Evolutionary conservation across 306 rosid species (phyloP).

Genomic region (Prunus persica): DNA sequence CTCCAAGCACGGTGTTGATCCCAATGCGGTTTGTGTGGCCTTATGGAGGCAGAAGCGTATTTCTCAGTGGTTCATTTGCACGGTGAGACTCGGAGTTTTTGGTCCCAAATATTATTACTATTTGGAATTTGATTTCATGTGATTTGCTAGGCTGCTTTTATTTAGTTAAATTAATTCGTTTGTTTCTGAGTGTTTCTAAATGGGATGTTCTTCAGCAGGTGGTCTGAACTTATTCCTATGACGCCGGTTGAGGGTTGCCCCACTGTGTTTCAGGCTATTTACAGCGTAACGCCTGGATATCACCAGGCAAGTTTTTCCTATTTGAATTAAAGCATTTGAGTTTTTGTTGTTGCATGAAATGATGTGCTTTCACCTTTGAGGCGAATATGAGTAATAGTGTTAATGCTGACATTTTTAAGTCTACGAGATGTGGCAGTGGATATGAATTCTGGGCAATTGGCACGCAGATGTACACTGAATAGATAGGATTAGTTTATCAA

Average conservation of each 20-base stretch:
- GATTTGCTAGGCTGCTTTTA: slow-evolving; percentile 1
- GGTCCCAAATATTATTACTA: background rate
- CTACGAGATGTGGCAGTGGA: background rate
- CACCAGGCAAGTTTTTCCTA: slow-evolving; percentile 71
- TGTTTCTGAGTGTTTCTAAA: slow-evolving; percentile 11
- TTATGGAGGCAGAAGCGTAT: slow-evolving; percentile 83
- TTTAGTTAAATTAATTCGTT: slow-evolving; percentile 7
- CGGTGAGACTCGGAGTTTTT: slow-evolving; percentile 37
- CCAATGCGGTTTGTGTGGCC: slow-evolving; percentile 97
- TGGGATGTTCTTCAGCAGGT: slow-evolving; percentile 43
- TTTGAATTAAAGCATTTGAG: slow-evolving; percentile 1
- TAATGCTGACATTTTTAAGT: background rate
- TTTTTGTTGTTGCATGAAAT: background rate
- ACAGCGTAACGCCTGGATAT: slow-evolving; percentile 75
- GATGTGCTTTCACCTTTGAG: background rate
- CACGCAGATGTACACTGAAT: background rate
- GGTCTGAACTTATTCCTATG: slow-evolving; percentile 95
- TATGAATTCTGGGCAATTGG: background rate
- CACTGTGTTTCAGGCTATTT: slow-evolving; percentile 85
- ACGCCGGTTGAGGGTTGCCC: slow-evolving; percentile 90
- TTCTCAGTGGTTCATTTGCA: slow-evolving; percentile 83
- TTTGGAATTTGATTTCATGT: background rate
- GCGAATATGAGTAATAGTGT: background rate
- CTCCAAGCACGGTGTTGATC: slow-evolving; percentile 59
- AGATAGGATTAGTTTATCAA: background rate